A percentile compares a stretch with the other conserved stretches of the same genome.
Conservation (phyloP, 176 grass and related monocot species). For the Hordeum marinum region DNA sequence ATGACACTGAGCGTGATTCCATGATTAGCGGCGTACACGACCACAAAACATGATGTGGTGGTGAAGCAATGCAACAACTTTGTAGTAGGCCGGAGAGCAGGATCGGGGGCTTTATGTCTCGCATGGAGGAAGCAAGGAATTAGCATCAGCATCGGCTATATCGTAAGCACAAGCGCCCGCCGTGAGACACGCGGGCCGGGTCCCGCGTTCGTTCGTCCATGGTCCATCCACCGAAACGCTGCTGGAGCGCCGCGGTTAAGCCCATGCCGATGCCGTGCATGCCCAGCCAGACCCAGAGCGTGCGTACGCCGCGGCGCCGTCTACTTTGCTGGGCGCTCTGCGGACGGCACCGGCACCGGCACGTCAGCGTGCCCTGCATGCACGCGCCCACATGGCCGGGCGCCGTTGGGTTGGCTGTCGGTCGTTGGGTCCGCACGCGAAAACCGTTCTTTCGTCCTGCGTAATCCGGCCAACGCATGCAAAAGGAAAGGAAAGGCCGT, state of each 20-base stretch:
- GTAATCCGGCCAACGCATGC: too few relatives aligned
- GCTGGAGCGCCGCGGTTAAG: too few relatives aligned
- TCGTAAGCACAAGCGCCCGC: neutral
- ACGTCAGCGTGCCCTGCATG: neutral
- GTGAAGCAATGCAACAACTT: too few relatives aligned
- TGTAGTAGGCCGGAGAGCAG: too few relatives aligned
- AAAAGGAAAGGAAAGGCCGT: too few relatives aligned
- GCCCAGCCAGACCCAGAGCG: neutral
- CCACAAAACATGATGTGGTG: conserved; percentile 5
- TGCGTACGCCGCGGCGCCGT: neutral
- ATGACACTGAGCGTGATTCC: neutral
- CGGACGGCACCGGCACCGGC: neutral
- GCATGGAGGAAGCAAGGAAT: conserved; percentile 33
- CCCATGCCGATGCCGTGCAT: neutral
- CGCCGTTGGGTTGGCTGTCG: neutral
- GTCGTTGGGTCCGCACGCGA: neutral
- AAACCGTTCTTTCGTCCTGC: too few relatives aligned
- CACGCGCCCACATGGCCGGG: neutral
- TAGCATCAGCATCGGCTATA: neutral
- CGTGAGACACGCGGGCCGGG: neutral
- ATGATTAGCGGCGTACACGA: neutral
- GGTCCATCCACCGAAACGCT: too few relatives aligned
- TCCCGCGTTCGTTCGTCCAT: neutral
- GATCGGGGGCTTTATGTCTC: neutral
- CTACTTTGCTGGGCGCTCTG: neutral